Percentiles rank a stretch among this genome's conserved stretches.
phyloP scores from a whole-genome alignment of 306 rosid genomes.

The Sesbania bispinosa region DNA sequence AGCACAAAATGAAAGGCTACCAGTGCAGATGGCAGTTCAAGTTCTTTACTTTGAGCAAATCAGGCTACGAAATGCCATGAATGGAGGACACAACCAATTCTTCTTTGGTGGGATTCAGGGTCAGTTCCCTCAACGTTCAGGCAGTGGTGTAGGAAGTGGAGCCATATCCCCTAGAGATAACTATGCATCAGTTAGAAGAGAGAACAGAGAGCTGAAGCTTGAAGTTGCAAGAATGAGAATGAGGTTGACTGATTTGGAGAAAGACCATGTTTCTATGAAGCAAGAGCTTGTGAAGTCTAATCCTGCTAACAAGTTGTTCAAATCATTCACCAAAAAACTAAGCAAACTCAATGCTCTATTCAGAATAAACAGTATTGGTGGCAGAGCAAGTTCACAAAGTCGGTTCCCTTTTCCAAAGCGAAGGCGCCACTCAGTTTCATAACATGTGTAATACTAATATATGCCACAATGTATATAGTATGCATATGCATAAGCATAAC shows the following conservation, averaged over 20 bases:
- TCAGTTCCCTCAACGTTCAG: slow-evolving; percentile 81
- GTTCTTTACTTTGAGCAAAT: slow-evolving; percentile 96
- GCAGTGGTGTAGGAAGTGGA: slow-evolving; percentile 97
- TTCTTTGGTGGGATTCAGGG: slow-evolving; percentile 68
- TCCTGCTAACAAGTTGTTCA: slow-evolving; percentile 72
- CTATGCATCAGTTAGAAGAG: slow-evolving; percentile 94
- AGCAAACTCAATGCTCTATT: slow-evolving; percentile 71
- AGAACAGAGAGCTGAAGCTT: slow-evolving; percentile 93
- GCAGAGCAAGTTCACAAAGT: slow-evolving; percentile 43
- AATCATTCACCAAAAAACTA: slow-evolving; percentile 69
- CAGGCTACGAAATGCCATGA: slow-evolving; percentile 89
- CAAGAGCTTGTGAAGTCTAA: slow-evolving; percentile 83
- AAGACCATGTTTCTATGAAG: slow-evolving; percentile 93
- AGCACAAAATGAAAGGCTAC: slow-evolving; percentile 91
- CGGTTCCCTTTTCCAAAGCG: slow-evolving; percentile 84
- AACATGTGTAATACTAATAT: slow-evolving; percentile 33
- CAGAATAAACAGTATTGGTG: slow-evolving; percentile 46
- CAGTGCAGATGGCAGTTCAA: slow-evolving; percentile 93
- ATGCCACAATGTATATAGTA: slow-evolving; percentile 29
- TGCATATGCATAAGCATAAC: background rate
- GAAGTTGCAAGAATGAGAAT: slow-evolving; percentile 99
- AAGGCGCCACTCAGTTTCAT: slow-evolving; percentile 97
- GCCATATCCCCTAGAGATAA: slow-evolving; percentile 97
- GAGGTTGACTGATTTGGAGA: slow-evolving; percentile 95
- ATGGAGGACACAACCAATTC: slow-evolving; percentile 80